Evolutionary conservation across 2,329 filamentous ascomycete species (phyloP), one percentile per base, ranked within the genome.

Genomic region (Periconia macrospinosa): DNA sequence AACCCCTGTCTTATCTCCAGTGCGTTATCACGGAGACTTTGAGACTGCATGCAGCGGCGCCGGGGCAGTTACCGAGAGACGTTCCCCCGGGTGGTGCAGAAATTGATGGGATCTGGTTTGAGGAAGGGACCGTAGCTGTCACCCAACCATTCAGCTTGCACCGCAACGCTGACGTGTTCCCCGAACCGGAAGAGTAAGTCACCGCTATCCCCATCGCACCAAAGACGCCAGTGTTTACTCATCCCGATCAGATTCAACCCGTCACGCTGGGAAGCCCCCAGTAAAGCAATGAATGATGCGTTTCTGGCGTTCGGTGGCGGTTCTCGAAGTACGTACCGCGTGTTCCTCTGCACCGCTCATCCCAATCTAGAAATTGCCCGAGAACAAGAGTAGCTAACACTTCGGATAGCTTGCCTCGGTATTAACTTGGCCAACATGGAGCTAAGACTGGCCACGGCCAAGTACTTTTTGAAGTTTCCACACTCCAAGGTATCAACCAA

Each of bases 81-180:
- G 68, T 72, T 0, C 75, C 75, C 3, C 47, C 60, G n/a, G 70
- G 69, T 13, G 75, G 75, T 1, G 63, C 61, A 0, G 65, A 60
- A 2, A 60, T 78, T 8, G 63, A 61, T 3, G 70, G 71, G 6
- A 61, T 72, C 44, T 72, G 67, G 46, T 63, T 77, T 11, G 74
- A 75, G 1, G 59, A 63, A 8, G 75, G 74, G 0, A 70, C 68
- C 0, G 75, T 70, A 0, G 74, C 77, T 11, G 63, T 65, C 30
- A 76, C 74, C 2, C 71, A 76, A 55, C 73, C 73, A 0, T 77
- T 71, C 47, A 74, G 68, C 8, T 60, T 76, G 46, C 75, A 77
- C 50, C 67, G 75, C 30, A 69, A 76, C 43, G 59, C 66, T 2
- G 48, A 55, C 6, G 67, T 70, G 45, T 71, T 62, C 62, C 62